A percentile compares a stretch with the other conserved stretches of the same genome.
These are phyloP conservation scores for Wickerhamomyces rabaulensis DNA, from an alignment of 805 yeast genomes.

Conservation along the genomic window DNA sequence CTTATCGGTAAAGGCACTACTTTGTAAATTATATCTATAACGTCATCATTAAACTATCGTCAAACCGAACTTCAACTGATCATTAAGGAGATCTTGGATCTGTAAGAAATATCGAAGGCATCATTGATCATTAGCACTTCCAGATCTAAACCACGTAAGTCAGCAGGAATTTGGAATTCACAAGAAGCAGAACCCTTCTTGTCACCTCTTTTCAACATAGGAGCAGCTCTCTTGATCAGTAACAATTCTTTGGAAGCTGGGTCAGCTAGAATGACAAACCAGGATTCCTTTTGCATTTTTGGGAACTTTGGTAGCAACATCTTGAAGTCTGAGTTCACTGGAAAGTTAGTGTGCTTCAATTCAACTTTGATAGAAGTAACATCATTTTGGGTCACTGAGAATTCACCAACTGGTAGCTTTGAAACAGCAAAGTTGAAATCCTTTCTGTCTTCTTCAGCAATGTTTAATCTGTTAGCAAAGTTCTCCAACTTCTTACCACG, in stretches of 20 bases:
- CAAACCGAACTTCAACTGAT: background rate
- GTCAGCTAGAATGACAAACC: slow-evolving; percentile 72
- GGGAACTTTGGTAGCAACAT: slow-evolving; percentile 80
- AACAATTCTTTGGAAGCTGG: slow-evolving; percentile 46
- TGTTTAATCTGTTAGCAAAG: slow-evolving; percentile 29
- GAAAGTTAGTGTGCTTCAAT: slow-evolving; percentile 47
- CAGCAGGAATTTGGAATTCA: slow-evolving; percentile 45
- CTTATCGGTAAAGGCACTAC: background rate
- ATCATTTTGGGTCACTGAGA: slow-evolving; percentile 31
- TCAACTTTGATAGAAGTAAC: slow-evolving; percentile 35
- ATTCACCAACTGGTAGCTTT: slow-evolving; percentile 59
- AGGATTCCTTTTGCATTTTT: slow-evolving; percentile 85
- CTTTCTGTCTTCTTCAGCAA: slow-evolving; percentile 35
- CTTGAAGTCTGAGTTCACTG: slow-evolving; percentile 51
- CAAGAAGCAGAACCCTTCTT: slow-evolving; percentile 30
- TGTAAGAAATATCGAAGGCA: slow-evolving; percentile 54
- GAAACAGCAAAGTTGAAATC: slow-evolving; percentile 49
- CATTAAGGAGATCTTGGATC: slow-evolving; percentile 18
- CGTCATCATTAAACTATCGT: no score
- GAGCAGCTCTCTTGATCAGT: slow-evolving; percentile 73
- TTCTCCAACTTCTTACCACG: slow-evolving; percentile 35
- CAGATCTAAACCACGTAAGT: slow-evolving; percentile 40
- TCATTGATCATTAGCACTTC: slow-evolving; percentile 55
- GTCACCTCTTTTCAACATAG: slow-evolving; percentile 28
- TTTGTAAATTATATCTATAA: no score